Evolutionary conservation across 176 grass and related monocot genomes (phyloP).

Genomic region (Bromus sterilis): DNA sequence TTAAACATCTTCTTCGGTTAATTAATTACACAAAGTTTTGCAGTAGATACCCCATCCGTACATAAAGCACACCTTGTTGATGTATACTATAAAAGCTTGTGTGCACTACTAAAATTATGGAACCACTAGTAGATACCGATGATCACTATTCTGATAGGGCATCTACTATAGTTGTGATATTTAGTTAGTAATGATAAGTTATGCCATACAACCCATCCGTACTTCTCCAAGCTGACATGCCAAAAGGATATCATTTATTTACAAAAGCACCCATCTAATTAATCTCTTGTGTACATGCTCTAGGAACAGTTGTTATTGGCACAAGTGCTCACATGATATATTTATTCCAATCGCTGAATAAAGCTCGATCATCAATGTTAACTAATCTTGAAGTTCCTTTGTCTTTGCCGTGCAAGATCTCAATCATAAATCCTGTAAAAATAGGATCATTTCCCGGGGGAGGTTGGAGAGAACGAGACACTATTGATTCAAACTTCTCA

Average conservation of each 20-base stretch:
- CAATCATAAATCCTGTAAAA: neutral
- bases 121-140: neutral
- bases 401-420: too few relatives aligned
- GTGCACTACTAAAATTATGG: neutral
- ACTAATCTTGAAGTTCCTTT: too few relatives aligned
- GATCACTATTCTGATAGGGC: neutral
- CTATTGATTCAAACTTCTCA: too few relatives aligned
- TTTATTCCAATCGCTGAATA: too few relatives aligned
- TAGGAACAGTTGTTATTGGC: too few relatives aligned
- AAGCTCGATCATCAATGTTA: too few relatives aligned
- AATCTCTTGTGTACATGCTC: too few relatives aligned
- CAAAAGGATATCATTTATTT: neutral
- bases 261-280: neutral
- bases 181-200: neutral
- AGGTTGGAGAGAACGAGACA: too few relatives aligned
- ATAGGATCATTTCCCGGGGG: neutral
- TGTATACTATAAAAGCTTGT: too few relatives aligned
- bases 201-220: neutral
- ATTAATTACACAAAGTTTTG: neutral
- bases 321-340: too few relatives aligned
- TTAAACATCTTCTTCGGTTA: neutral
- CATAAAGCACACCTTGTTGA: neutral
- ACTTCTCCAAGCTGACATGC: neutral
- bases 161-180: neutral
- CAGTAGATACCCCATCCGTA: neutral